Conservation (phyloP, 2,329 filamentous ascomycete species). For the Alternaria arbusti region DNA sequence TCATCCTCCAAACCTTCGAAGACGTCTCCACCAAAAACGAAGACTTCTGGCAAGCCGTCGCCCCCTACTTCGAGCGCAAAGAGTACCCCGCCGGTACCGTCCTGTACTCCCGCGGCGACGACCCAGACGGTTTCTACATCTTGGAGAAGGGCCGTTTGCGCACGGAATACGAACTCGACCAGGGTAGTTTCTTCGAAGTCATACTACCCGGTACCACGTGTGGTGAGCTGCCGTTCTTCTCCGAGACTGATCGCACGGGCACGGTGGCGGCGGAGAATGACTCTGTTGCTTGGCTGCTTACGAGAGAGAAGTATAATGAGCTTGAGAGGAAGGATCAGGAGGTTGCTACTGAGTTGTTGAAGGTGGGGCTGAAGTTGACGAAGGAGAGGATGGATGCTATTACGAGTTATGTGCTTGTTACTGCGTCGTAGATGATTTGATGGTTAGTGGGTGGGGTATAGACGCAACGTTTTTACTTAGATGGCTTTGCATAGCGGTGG, state of each 20-base stretch:
- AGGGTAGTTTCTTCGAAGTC: slow-evolving; percentile 86
- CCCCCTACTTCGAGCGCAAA: slow-evolving; percentile 74
- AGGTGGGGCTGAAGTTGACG: slow-evolving; percentile 89
- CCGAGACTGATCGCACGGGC: slow-evolving; percentile 83
- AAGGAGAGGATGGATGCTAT: slow-evolving; percentile 86
- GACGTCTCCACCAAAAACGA: slow-evolving; percentile 84
- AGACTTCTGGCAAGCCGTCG: slow-evolving; percentile 90
- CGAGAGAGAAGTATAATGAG: slow-evolving; percentile 71
- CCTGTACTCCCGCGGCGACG: slow-evolving; percentile 77
- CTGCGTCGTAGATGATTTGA: slow-evolving; percentile 29
- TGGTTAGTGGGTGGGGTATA: no score
- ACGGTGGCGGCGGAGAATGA: slow-evolving; percentile 84
- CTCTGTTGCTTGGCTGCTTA: slow-evolving; percentile 83
- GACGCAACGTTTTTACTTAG: neutral
- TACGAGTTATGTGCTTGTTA: slow-evolving; percentile 54
- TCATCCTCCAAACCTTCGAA: slow-evolving; percentile 95
- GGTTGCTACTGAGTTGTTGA: slow-evolving; percentile 82
- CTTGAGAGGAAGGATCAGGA: slow-evolving; percentile 76
- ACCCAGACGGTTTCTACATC: slow-evolving; percentile 84
- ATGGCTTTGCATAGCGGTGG: neutral
- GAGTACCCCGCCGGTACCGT: slow-evolving; percentile 73
- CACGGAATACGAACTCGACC: slow-evolving; percentile 88
- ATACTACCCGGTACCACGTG: slow-evolving; percentile 95
- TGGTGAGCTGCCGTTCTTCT: slow-evolving; percentile 95
- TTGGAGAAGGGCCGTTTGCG: slow-evolving; percentile 87